A percentile compares a stretch with the other conserved stretches of the same genome.
phyloP scores from a whole-genome alignment of 441 rosid species.

The Euphorbia neoarborescens region DNA sequence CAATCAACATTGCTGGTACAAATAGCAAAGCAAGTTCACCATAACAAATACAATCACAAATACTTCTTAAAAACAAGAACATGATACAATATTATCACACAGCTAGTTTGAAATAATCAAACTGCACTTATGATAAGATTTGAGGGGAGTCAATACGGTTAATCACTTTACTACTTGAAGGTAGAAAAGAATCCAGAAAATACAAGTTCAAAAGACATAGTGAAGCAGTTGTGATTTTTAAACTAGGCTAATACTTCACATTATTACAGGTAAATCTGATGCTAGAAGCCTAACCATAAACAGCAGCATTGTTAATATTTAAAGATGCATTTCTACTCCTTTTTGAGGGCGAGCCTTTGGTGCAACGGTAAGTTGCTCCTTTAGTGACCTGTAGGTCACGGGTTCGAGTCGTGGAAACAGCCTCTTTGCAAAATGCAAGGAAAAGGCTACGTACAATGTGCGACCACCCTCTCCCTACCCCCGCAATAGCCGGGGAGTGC shows the following conservation, averaged over 20 bases:
- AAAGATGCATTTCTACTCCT: not conserved
- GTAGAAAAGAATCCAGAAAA: not conserved
- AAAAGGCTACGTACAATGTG: too few species aligned
- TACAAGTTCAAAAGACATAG: too few species aligned
- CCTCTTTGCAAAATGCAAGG: too few species aligned
- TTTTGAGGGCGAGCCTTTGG: too few species aligned
- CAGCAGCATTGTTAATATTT: not conserved
- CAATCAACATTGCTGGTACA: slow-evolving; percentile 9
- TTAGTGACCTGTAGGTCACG: too few species aligned
- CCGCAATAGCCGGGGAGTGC: too few species aligned
- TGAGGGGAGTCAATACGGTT: not conserved
- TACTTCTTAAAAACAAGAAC: not conserved
- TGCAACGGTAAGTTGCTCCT: too few species aligned
- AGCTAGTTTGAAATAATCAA: not conserved
- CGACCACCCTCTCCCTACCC: too few species aligned
- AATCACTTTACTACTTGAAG: not conserved
- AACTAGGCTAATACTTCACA: not conserved
- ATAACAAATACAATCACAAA: not conserved
- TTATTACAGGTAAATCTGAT: not conserved
- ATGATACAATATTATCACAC: not conserved
- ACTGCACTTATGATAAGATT: not conserved
- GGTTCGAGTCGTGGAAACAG: too few species aligned
- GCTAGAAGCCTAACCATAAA: not conserved
- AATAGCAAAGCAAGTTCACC: slow-evolving; percentile 15
- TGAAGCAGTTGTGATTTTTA: not conserved